A percentile compares a stretch with the other conserved stretches of the same genome.
phyloP scores from a whole-genome alignment of 345 rosid genomes.

The Carallia pectinifolia region DNA sequence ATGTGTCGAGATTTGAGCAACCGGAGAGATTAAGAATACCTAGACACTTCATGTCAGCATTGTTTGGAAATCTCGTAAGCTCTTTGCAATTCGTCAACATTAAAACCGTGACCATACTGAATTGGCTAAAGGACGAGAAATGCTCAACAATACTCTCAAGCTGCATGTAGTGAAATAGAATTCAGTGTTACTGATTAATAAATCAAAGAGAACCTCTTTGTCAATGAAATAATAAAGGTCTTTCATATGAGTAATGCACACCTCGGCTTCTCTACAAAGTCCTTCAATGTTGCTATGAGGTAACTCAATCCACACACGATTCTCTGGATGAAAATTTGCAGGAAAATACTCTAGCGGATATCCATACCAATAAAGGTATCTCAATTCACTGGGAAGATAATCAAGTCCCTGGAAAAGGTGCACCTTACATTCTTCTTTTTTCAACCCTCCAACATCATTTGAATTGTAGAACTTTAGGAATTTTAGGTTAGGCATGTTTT shows the following conservation, averaged over 20 bases:
- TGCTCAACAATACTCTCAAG: no score
- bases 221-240: no score
- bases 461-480: neutral
- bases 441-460: no score
- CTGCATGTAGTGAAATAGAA: no score
- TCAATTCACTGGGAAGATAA: neutral
- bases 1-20: neutral
- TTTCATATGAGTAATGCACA: neutral
- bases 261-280: neutral
- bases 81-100: neutral
- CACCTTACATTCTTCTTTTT: neutral
- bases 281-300: neutral
- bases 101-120: no score
- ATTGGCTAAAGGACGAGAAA: no score
- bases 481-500: neutral
- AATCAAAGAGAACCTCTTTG: no score
- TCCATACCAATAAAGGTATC: slow-evolving; percentile 5
- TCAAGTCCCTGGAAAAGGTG: neutral
- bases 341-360: slow-evolving; percentile 6
- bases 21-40: slow-evolving; percentile 1
- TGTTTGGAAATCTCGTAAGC: slow-evolving; percentile 1
- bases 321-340: neutral
- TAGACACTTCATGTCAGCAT: neutral
- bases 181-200: no score
- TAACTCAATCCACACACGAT: slow-evolving; percentile 3